Evolutionary conservation across 2,329 filamentous ascomycete species (phyloP), one percentile per base, ranked within the genome.

Genomic region (Fusarium haematococcum): DNA sequence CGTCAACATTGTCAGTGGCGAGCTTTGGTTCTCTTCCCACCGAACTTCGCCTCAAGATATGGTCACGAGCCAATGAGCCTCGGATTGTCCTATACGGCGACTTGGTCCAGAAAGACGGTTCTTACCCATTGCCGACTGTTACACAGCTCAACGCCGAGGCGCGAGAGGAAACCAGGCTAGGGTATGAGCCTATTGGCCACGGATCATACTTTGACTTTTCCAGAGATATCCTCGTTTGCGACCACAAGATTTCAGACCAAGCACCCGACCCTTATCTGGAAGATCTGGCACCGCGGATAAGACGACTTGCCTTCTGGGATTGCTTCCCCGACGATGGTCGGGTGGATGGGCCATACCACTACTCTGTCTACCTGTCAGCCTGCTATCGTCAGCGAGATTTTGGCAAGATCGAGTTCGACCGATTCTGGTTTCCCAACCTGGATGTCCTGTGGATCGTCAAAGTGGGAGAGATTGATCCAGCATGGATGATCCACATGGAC

Each of bases 371-470:
- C 63, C 75, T 84, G 20, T 78, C 80, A 5, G 75, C 77, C 23
- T 80, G 78, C 56, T 83, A 81, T 64, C 78, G 80, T 5, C 77
- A 80, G 52, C 75, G 75, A 41, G 66, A 78, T 43, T 77, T 78
- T 68, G 79, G 81, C 61, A 79, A 79, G 66, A 80, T 84, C 39
- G 81, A 81, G 45, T 83, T 84, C 61, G 80, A 82, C 65, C 79
- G 80, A 20, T 80, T 84, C 45, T 83, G 81, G 81, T 84, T 84
- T 52, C 83, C 83, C 5, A 84, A 83, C 67, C 67, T 84, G 56
- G 77, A 80, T 39, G 82, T 84, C 20, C 66, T 84, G 23, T 84
- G 83, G 83, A 82, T 84, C 68, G 78, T 84, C 68, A 84, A 84
- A 68, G 77, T 84, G 64, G 83, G 82, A 25, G 81, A 83, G 57